A percentile compares a stretch with the other conserved stretches of the same genome.
Conservation (phyloP, 2,329 filamentous ascomycete species). For the Trematosphaeria pertusa region DNA sequence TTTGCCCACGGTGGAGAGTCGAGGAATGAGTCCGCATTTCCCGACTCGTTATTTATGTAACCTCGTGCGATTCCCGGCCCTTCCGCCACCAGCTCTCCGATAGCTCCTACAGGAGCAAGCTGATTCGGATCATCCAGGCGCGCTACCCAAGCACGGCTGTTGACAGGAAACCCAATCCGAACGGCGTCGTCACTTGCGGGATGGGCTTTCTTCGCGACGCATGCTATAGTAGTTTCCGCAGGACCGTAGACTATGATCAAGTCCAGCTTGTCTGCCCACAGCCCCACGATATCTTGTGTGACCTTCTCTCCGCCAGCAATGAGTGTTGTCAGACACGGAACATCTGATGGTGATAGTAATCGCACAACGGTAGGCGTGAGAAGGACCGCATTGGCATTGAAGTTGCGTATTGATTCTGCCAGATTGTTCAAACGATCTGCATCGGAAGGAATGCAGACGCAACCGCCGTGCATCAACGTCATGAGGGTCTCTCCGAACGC, state of each 20-base stretch:
- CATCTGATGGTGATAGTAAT: conserved; percentile 49
- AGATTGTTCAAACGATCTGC: conserved; percentile 58
- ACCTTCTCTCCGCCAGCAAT: conserved; percentile 50
- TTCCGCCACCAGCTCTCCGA: conserved; percentile 62
- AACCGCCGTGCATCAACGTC: conserved; percentile 55
- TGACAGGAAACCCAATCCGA: conserved; percentile 1
- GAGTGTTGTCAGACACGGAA: conserved; percentile 51
- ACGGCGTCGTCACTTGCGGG: conserved; percentile 1
- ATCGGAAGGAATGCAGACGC: conserved; percentile 61
- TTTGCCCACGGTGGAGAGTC: conserved; percentile 11
- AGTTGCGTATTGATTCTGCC: conserved; percentile 43
- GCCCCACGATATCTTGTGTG: conserved; percentile 18
- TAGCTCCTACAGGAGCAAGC: conserved; percentile 33
- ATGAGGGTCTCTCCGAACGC: conserved; percentile 59
- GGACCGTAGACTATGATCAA: conserved; percentile 23
- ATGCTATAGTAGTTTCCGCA: conserved; percentile 6
- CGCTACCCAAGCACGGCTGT: conserved; percentile 23
- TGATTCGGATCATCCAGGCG: conserved; percentile 18
- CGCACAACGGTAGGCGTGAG: conserved; percentile 64
- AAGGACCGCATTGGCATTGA: conserved; percentile 34
- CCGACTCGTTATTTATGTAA: conserved; percentile 25
- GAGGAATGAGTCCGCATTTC: conserved; percentile 17
- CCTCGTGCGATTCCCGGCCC: conserved; percentile 54
- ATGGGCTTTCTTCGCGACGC: conserved; percentile 1
- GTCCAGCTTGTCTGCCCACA: conserved; percentile 14